Base-by-base conservation (phyloP, 805 yeast genomes). In the Suhomyces xylopsoci region DNA sequence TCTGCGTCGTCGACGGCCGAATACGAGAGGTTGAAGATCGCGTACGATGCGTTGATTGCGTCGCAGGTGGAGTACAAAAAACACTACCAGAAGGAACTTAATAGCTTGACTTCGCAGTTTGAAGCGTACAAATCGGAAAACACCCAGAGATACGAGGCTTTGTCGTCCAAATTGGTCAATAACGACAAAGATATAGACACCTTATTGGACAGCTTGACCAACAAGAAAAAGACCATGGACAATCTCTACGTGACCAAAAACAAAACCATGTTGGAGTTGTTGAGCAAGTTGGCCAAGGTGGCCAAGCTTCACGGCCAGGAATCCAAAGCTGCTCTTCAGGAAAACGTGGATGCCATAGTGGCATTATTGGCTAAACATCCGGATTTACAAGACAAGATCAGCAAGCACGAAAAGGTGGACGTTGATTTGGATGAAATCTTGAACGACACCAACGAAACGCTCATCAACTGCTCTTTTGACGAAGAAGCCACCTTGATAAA, bases 41-140 rank as follows among this genome's bases (percentile, higher is more conserved):
- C 86, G 6, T 84, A 85, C 63, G 87, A 84, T 56, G 78, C 84
- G 0, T 63, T 86, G 26, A 68, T 81, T 24, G 71, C 75, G 2
- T 69, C 82, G 3, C 85, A 82, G 55, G 68, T 69, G 47, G 81
- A 82, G 52, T 83, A 81, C 62, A 80, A 81, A 58, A 66, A 62
- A 14, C 78, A 78, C 52, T 81, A 80, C 58, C 73, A 67, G 48
- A 60, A 66, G 43, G 82, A 83, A 60, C 56, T 84, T 10, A 58
- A 59, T 7, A 62, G 61, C 5, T 58, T 83, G 47, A 68, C 74
- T 30, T 55, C 62, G 0, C 66, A 69, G 54, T 65, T 83, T 38
- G 68, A 70, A 8, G 52, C 58, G 1, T 78, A 71, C 56, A 71
- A 81, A 42, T 54, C 56, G 14, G 72, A 69, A 6, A 70, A 73